Conservation (phyloP, 805 yeast species). For the Barnettozyma siamensis region DNA sequence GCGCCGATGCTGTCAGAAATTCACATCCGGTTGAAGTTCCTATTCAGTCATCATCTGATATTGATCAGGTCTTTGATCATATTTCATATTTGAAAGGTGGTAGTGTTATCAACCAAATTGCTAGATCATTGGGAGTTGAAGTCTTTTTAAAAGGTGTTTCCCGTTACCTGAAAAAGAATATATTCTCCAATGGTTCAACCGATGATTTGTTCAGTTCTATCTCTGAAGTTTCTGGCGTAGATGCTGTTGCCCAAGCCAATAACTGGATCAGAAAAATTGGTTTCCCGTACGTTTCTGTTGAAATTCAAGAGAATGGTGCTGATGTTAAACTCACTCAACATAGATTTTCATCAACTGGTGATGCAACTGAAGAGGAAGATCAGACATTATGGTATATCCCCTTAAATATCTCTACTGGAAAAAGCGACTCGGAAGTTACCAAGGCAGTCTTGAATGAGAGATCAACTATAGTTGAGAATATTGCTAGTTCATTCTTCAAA, state of each 20-base stretch:
- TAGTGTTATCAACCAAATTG: conserved; percentile 70
- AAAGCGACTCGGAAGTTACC: conserved; percentile 46
- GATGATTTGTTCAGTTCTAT: conserved; percentile 69
- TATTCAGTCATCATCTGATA: conserved; percentile 67
- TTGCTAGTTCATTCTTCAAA: conserved; percentile 51
- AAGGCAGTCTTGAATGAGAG: conserved; percentile 49
- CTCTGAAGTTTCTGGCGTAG: conserved; percentile 61
- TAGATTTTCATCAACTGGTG: conserved; percentile 70
- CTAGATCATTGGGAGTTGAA: conserved; percentile 70
- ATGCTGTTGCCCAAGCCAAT: conserved; percentile 63
- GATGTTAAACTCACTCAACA: conserved; percentile 57
- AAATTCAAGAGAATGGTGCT: conserved; percentile 34
- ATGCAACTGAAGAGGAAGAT: conserved; percentile 67
- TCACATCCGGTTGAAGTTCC: conserved; percentile 87
- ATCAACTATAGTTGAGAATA: conserved; percentile 37
- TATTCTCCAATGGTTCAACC: conserved; percentile 71
- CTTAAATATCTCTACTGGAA: conserved; percentile 36
- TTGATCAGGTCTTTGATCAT: conserved; percentile 80
- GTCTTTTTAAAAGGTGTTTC: conserved; percentile 74
- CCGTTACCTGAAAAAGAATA: conserved; percentile 64
- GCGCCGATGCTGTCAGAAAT: conserved; percentile 68
- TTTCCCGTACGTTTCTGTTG: conserved; percentile 67
- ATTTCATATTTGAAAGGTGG: conserved; percentile 81
- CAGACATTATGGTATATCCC: conserved; percentile 60
- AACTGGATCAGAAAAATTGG: conserved; percentile 79